Percentiles rank a stretch among this genome's conserved stretches.
phyloP scores from a whole-genome alignment of 257 asterid genomes.

The Penstemon davidsonii region DNA sequence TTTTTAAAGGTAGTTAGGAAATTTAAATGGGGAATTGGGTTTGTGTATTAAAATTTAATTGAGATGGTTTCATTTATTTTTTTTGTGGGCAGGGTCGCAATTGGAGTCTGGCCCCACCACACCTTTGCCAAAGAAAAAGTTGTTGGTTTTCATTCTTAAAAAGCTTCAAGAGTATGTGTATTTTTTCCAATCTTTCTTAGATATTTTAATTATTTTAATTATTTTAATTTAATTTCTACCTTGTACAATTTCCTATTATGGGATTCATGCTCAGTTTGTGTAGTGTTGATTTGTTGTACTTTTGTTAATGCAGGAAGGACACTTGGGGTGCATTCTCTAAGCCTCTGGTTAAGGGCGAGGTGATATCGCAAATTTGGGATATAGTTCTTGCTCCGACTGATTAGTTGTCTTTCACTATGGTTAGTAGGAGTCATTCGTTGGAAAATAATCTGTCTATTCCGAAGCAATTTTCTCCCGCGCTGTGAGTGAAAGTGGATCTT shows the following conservation, averaged over 20 bases:
- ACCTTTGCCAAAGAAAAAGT: slow-evolving; percentile 97
- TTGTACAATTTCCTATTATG: slow-evolving; percentile 31
- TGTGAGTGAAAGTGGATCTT: too few species aligned
- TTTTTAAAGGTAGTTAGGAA: not conserved
- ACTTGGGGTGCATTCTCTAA: slow-evolving; percentile 89
- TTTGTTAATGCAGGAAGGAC: slow-evolving; percentile 76
- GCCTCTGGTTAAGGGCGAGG: slow-evolving; percentile 91
- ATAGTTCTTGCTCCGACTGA: too few species aligned
- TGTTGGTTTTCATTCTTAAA: slow-evolving; percentile 91
- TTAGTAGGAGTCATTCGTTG: too few species aligned
- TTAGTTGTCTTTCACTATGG: too few species aligned
- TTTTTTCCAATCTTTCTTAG: slow-evolving; percentile 30
- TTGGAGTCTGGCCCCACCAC: slow-evolving; percentile 80
- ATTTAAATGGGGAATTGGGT: slow-evolving; percentile 23
- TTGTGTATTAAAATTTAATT: not conserved
- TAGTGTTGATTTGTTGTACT: slow-evolving; percentile 23
- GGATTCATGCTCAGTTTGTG: slow-evolving; percentile 18
- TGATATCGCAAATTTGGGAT: slow-evolving; percentile 12
- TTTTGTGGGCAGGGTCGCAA: slow-evolving; percentile 80
- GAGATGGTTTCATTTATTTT: not conserved
- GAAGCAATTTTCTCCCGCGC: too few species aligned
- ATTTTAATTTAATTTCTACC: slow-evolving; percentile 17
- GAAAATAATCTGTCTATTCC: too few species aligned
- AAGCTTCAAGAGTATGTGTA: slow-evolving; percentile 94
- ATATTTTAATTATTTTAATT: not conserved